These are phyloP conservation scores for Scleromitrula shiraiana DNA, from an alignment of 2,329 filamentous ascomycete species.

Conservation along the genomic window DNA sequence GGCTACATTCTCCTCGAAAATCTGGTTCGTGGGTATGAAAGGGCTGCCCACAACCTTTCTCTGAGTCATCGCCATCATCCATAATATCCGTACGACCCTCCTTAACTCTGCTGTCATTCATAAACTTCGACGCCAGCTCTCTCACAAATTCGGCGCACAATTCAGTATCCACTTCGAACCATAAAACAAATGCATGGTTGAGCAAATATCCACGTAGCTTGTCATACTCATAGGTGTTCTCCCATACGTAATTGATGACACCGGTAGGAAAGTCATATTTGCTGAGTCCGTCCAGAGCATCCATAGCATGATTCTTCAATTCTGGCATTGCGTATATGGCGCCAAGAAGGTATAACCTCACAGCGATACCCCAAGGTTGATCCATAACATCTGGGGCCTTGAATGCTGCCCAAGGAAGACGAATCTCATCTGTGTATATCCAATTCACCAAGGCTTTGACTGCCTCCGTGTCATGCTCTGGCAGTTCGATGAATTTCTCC, in stretches of 20 bases:
- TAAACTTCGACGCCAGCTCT: no score
- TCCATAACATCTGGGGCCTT: no score
- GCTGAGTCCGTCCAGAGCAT: no score
- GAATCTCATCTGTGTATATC: neutral
- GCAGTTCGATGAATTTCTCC: slow-evolving; percentile 5
- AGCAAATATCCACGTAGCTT: neutral
- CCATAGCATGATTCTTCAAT: neutral
- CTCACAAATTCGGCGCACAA: no score
- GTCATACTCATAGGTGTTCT: neutral
- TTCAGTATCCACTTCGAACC: no score
- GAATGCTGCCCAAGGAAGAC: neutral
- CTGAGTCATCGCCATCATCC: no score
- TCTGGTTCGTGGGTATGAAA: neutral
- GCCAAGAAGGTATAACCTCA: neutral
- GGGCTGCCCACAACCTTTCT: no score
- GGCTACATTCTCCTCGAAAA: neutral
- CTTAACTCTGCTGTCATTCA: no score
- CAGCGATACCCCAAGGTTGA: neutral
- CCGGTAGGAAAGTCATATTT: neutral
- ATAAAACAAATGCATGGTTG: no score
- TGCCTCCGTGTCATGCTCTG: neutral
- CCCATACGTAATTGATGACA: neutral
- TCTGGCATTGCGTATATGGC: neutral
- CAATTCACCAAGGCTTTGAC: neutral
- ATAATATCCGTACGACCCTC: no score